Evolutionary conservation across 225 moss, liverwort and hornwort species (phyloP).

Genomic region (Rhytidiadelphus loreus): DNA sequence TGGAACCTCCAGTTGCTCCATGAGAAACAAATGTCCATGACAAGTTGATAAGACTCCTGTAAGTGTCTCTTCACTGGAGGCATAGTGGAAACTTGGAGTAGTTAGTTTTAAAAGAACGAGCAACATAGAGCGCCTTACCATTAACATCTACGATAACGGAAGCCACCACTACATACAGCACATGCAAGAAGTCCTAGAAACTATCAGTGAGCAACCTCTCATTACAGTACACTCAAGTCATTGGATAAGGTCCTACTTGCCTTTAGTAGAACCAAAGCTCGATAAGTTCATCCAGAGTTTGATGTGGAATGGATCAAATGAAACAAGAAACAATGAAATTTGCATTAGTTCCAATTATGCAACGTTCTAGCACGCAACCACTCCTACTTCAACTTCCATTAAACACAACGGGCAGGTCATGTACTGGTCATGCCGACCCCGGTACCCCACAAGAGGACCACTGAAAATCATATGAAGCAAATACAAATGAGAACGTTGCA

Average conservation of each 20-base stretch:
- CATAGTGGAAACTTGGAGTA: slow-evolving; percentile 15
- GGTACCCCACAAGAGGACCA: not conserved
- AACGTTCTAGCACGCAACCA: not conserved
- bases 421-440: not conserved
- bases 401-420: not conserved
- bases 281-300: slow-evolving; percentile 29
- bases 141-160: not conserved
- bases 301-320: slow-evolving; percentile 34
- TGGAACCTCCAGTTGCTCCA: slow-evolving; percentile 26
- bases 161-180: slow-evolving; percentile 8
- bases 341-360: slow-evolving; percentile 26
- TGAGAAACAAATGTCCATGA: slow-evolving; percentile 15
- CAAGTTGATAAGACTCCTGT: slow-evolving; percentile 9
- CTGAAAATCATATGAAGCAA: slow-evolving; percentile 14
- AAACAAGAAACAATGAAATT: slow-evolving; percentile 26
- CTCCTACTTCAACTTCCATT: not conserved
- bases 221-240: slow-evolving; percentile 5
- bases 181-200: slow-evolving; percentile 7
- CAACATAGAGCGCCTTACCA: slow-evolving; percentile 5
- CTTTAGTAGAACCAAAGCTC: slow-evolving; percentile 35
- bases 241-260: slow-evolving; percentile 46
- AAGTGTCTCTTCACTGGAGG: slow-evolving; percentile 24
- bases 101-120: slow-evolving; percentile 17
- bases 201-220: slow-evolving; percentile 10
- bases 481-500: not conserved